Evolutionary conservation across 139 green algal genomes (phyloP).

Genomic region (Volvox africanus): DNA sequence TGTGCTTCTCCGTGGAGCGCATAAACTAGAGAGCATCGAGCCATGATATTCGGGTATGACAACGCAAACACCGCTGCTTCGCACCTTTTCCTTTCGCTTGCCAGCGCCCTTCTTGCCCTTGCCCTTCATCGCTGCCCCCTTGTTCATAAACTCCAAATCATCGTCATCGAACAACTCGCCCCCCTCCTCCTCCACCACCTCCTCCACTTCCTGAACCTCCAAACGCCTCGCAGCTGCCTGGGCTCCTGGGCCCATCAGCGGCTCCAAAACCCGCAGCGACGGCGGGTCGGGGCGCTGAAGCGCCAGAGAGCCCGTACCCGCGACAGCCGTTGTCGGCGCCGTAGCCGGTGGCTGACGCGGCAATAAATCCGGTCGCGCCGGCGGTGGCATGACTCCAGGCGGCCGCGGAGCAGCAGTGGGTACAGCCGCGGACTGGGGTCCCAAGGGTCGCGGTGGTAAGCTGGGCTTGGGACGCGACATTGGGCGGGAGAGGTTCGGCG

Average conservation of each 20-base stretch:
- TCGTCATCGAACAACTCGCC: conserved; percentile 47
- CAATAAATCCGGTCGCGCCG: not conserved
- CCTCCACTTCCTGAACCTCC: conserved; percentile 39
- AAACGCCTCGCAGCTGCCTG: not conserved
- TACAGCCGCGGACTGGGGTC: not conserved
- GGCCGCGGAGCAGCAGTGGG: not conserved
- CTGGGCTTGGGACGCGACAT: not conserved
- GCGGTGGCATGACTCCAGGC: not conserved
- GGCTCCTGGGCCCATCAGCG: conserved; percentile 37
- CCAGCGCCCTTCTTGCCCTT: conserved; percentile 46
- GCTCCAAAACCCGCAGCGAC: conserved; percentile 57
- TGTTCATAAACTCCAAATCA: conserved; percentile 55
- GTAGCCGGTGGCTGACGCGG: not conserved
- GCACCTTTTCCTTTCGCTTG: conserved; percentile 43
- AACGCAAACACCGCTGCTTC: not conserved
- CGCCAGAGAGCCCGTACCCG: not conserved
- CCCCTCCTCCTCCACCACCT: conserved; percentile 46
- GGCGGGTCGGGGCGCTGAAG: conserved; percentile 44
- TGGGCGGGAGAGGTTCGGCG: not conserved
- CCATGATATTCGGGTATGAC: too few relatives aligned
- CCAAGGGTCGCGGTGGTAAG: not conserved
- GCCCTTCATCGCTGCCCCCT: conserved; percentile 32
- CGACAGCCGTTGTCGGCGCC: conserved; percentile 17
- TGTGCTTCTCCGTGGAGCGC: too few relatives aligned
- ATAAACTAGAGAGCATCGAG: too few relatives aligned